These are phyloP conservation scores for Pelagomonas calceolata DNA, from an alignment of 108 stramenopile genomes.

Conservation along the genomic window DNA sequence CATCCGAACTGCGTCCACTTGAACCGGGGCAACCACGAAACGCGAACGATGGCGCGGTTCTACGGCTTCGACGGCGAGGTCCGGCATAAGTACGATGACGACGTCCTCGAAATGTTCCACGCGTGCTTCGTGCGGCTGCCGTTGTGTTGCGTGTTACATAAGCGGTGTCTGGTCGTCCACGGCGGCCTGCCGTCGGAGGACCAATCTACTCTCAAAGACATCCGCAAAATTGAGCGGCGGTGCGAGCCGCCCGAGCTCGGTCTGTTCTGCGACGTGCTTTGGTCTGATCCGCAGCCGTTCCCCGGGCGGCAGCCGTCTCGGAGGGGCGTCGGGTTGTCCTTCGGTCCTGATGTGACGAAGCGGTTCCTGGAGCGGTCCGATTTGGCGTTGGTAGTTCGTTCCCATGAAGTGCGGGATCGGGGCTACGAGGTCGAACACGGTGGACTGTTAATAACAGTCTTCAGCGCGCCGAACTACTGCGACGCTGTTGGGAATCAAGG, in stretches of 20 bases:
- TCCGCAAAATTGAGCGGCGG: conserved; percentile 1
- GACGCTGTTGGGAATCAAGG: conserved; percentile 20
- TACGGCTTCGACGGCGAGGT: conserved; percentile 13
- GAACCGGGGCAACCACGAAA: conserved; percentile 15
- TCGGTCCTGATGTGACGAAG: conserved; percentile 2
- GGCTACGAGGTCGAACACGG: conserved; percentile 18
- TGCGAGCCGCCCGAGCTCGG: conserved; percentile 5
- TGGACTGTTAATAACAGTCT: conserved; percentile 7
- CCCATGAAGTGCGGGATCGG: conserved; percentile 16
- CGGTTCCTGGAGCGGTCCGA: background rate
- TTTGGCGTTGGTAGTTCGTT: conserved; percentile 8
- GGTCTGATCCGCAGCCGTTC: conserved; percentile 3
- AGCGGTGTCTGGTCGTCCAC: conserved; percentile 5
- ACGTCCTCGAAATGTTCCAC: conserved; percentile 1
- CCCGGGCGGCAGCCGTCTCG: background rate
- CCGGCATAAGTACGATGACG: conserved; percentile 1
- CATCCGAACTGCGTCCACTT: background rate
- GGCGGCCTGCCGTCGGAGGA: conserved; percentile 1
- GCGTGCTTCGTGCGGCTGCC: conserved; percentile 6
- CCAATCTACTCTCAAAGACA: conserved; percentile 5
- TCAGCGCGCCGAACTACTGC: conserved; percentile 23
- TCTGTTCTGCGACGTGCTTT: conserved; percentile 1
- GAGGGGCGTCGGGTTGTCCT: background rate
- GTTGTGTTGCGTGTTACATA: background rate
- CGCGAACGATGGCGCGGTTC: conserved; percentile 3